Conservation (phyloP, 139 green algal genomes). For the Astrephomene gubernaculifera region DNA sequence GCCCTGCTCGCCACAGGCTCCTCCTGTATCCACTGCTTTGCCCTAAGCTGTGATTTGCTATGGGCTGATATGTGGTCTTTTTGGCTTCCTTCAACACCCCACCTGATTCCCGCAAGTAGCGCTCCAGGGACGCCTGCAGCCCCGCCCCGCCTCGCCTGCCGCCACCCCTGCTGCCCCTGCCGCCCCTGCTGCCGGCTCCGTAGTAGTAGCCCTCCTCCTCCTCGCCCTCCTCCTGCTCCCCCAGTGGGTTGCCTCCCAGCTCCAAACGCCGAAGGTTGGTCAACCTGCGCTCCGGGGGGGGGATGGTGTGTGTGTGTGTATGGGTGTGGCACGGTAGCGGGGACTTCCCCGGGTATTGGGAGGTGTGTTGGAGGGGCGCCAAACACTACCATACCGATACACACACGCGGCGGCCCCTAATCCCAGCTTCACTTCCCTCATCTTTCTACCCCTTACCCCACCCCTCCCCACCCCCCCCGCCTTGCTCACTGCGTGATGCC, state of each 20-base stretch:
- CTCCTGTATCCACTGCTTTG: too few species aligned
- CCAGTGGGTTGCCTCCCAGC: conserved; percentile 26
- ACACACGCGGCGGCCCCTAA: not conserved
- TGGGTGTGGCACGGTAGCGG: too few species aligned
- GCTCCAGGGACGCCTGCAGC: not conserved
- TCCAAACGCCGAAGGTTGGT: not conserved
- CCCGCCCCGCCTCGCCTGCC: too few species aligned
- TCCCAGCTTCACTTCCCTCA: not conserved
- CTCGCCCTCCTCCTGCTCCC: too few species aligned
- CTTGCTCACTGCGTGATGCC: not conserved
- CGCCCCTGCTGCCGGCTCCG: not conserved
- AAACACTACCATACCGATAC: not conserved
- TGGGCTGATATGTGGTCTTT: too few species aligned
- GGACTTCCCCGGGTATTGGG: too few species aligned
- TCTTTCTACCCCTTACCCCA: not conserved
- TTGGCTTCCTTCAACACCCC: too few species aligned
- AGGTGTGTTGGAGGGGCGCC: too few species aligned
- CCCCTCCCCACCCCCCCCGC: not conserved
- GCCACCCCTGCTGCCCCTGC: not conserved
- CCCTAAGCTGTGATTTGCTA: too few species aligned
- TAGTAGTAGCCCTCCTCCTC: too few species aligned
- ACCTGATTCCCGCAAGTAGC: conserved; percentile 35
- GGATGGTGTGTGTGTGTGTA: too few species aligned
- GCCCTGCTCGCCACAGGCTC: too few species aligned
- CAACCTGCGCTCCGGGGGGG: not conserved